Evolutionary conservation across 805 yeast species (phyloP), one percentile per base, ranked within the genome.

Genomic region (Cyberlindnera sargentensis): DNA sequence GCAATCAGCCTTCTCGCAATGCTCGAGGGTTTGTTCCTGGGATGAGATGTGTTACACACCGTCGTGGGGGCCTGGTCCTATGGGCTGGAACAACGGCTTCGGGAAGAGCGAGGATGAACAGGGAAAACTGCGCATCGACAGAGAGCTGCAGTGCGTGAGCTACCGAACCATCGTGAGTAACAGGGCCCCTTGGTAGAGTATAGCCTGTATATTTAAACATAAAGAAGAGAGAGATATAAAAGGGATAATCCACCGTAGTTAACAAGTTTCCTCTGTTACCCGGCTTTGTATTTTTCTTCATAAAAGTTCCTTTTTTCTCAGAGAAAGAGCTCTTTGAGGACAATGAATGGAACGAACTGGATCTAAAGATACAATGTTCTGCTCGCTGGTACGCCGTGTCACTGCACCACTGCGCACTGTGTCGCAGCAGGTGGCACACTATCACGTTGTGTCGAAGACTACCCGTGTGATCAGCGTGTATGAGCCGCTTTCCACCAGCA

Each of bases 21-120:
- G 82, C 55, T 50, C 65, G 0, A 41, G 53, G 3, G 57, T 52
- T 4, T 78, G 84, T 56, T 62, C 50, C 0, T 57, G 62, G 60
- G 70, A 74, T 49, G 78, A 75, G 48, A 53, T 75, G 3, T 79
- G 84, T 49, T 76, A 67, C 43, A 68, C 76, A 11, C 83, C 83
- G 2, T 71, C 80, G 0, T 77, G 83, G 83, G 84, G 72, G 1
- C 83, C 82, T 3, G 62, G 72, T 1, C 80, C 80, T 4, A 36
- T 75, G 25, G 73, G 75, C 1, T 68, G 75, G 71, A 64, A 47
- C 23, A 49, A 48, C 11, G n/a, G 28, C 0, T 58, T 63, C 11
- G 62, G 60, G 6, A 56, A 51, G 2, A 46, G 43, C 10, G 31
- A 34, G 9, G 67, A 52, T 30, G 44, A 26, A 0, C 41, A 48